Conservation (phyloP, 2,329 filamentous ascomycete species). For the Sclerotinia borealis region DNA sequence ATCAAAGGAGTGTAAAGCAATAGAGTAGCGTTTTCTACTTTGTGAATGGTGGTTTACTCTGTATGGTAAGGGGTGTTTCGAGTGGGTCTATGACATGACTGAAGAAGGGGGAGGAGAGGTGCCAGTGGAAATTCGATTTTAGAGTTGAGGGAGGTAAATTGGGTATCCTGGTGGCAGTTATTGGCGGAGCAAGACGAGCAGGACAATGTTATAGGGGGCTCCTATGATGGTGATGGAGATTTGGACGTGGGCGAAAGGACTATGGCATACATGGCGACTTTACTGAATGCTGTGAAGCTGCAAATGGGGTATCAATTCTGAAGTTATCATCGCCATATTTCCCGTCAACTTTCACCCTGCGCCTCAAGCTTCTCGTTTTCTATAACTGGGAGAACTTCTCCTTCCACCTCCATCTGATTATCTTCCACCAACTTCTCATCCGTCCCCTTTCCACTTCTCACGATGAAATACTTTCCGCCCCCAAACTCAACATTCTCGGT, state of each 20-base stretch:
- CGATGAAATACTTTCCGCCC: conserved; percentile 33
- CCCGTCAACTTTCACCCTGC: not conserved
- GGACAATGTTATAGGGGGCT: too few species aligned
- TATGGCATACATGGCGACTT: not conserved
- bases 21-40: too few species aligned
- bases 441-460: conserved; percentile 29
- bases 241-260: too few species aligned
- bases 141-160: too few species aligned
- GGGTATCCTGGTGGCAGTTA: too few species aligned
- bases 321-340: not conserved
- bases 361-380: not conserved
- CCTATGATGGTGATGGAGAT: not conserved
- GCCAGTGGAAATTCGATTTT: too few species aligned
- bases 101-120: too few species aligned
- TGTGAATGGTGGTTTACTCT: too few species aligned
- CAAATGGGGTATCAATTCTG: conserved; percentile 5
- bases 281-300: not conserved
- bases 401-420: not conserved
- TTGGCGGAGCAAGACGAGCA: too few species aligned
- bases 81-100: too few species aligned
- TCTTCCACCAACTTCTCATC: not conserved
- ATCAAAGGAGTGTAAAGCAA: too few species aligned
- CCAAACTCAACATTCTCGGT: conserved; percentile 27
- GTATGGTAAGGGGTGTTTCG: too few species aligned
- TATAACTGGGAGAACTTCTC: not conserved